These are phyloP conservation scores for Aspergillus sp. DNA, from an alignment of 2,329 filamentous ascomycete genomes.

Conservation along the genomic window DNA sequence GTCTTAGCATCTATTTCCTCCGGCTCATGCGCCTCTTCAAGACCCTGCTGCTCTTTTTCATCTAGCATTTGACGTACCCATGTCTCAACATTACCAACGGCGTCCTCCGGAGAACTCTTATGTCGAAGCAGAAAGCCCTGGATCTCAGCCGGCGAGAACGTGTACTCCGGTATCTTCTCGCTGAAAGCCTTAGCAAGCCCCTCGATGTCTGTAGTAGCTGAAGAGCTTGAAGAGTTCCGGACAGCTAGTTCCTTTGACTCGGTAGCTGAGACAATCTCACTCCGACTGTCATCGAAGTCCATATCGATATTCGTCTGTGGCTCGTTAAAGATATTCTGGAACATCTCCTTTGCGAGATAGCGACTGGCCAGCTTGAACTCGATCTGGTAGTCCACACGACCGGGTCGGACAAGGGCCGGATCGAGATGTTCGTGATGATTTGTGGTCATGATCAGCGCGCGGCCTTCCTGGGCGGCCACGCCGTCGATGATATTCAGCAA, in stretches of 20 bases:
- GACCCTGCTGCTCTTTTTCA: not conserved
- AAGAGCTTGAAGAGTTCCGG: not conserved
- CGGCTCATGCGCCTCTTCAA: not conserved
- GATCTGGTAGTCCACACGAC: slow-evolving; percentile 4
- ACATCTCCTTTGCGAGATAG: slow-evolving; percentile 4
- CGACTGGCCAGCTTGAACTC: slow-evolving; percentile 8
- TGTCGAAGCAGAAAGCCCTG: slow-evolving; percentile 53
- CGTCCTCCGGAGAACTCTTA: slow-evolving; percentile 49
- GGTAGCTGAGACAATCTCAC: not conserved
- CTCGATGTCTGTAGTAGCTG: slow-evolving; percentile 28
- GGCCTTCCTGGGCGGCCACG: slow-evolving; percentile 6
- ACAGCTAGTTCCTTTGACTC: not conserved
- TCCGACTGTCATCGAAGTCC: not conserved
- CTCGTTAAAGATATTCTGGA: slow-evolving; percentile 5
- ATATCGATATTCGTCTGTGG: not conserved
- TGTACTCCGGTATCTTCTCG: slow-evolving; percentile 43
- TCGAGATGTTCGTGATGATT: slow-evolving; percentile 6
- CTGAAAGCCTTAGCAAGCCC: slow-evolving; percentile 48
- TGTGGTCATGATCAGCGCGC: slow-evolving; percentile 8
- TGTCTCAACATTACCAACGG: slow-evolving; percentile 42
- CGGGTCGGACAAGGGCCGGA: slow-evolving; percentile 3
- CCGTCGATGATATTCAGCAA: slow-evolving; percentile 7
- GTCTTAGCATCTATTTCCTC: not conserved
- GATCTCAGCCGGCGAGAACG: slow-evolving; percentile 54
- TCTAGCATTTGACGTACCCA: slow-evolving; percentile 33